Evolutionary conservation across 2,329 filamentous ascomycete species (phyloP).

Genomic region (Penicillium crustosum): DNA sequence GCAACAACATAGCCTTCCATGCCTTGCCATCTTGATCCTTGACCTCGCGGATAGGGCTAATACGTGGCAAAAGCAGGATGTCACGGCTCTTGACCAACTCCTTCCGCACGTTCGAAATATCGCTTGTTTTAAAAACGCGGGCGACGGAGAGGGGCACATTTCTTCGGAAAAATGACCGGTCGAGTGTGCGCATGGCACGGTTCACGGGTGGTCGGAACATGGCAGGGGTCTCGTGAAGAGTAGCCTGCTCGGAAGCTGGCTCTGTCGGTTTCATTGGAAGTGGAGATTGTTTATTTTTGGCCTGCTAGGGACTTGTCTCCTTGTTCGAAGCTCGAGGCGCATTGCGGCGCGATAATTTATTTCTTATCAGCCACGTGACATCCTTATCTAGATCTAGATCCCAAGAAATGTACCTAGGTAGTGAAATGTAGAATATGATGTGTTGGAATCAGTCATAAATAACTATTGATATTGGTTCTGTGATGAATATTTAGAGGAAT

Average conservation of each 20-base stretch:
- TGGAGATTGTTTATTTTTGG: background rate
- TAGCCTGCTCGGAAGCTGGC: constrained; percentile 17
- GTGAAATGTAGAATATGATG: background rate
- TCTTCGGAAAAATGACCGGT: constrained; percentile 79
- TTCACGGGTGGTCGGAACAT: constrained; percentile 80
- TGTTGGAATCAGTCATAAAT: background rate
- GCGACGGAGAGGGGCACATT: constrained; percentile 76
- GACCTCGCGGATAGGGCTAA: constrained; percentile 59
- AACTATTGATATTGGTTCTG: background rate
- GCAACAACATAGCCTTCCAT: constrained; percentile 42
- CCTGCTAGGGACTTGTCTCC: background rate
- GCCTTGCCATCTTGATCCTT: constrained; percentile 56
- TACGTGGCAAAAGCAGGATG: constrained; percentile 62
- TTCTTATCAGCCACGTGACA: constrained; percentile 29
- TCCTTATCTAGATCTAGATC: background rate
- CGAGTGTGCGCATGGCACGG: constrained; percentile 74
- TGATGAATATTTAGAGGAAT: accelerated
- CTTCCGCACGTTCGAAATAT: constrained; percentile 71
- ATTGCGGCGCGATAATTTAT: constrained; percentile 16
- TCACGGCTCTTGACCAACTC: constrained; percentile 66
- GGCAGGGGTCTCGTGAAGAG: constrained; percentile 30
- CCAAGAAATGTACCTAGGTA: background rate
- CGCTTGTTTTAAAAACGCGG: constrained; percentile 69
- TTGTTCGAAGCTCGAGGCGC: constrained; percentile 11
- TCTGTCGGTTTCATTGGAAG: constrained; percentile 25